Evolutionary conservation across 441 rosid genomes (phyloP).

Genomic region (Erodium trifolium): DNA sequence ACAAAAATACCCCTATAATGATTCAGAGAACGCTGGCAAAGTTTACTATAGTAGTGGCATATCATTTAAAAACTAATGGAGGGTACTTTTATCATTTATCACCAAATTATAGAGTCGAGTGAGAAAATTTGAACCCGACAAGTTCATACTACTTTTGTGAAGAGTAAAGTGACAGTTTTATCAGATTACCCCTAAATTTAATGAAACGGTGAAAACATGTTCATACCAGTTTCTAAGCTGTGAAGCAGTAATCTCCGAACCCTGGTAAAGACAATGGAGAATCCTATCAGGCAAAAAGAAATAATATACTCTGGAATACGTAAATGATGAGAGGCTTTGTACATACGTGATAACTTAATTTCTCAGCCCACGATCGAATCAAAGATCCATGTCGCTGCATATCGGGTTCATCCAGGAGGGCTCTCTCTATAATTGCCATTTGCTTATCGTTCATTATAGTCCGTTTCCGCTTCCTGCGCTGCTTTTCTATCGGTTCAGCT

Average conservation of each 20-base stretch:
- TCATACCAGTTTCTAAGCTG: constrained; percentile 88
- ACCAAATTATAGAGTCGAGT: too few relatives aligned
- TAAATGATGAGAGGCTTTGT: constrained; percentile 10
- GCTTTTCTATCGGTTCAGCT: constrained; percentile 52
- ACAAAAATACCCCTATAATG: too few relatives aligned
- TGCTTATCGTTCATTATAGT: constrained; percentile 93
- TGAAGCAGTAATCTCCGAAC: constrained; percentile 81
- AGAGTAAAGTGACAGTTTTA: too few relatives aligned
- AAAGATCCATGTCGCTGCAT: constrained; percentile 76
- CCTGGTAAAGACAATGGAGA: constrained; percentile 44
- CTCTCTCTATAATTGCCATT: constrained; percentile 66
- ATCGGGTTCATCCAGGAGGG: constrained; percentile 82
- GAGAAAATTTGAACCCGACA: too few relatives aligned
- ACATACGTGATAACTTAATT: constrained; percentile 62
- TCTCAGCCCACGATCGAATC: constrained; percentile 73
- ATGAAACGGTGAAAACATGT: neutral
- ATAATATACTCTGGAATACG: constrained; percentile 4
- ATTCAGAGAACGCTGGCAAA: too few relatives aligned
- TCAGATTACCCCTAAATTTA: too few relatives aligned
- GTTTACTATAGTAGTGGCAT: too few relatives aligned
- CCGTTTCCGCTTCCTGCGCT: constrained; percentile 77
- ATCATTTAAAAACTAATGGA: too few relatives aligned
- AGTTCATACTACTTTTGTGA: too few relatives aligned
- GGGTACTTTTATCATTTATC: too few relatives aligned
- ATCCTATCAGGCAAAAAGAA: constrained; percentile 18